phyloP scores from a whole-genome alignment of 441 rosid species.

The Pelargonium citronellum region DNA sequence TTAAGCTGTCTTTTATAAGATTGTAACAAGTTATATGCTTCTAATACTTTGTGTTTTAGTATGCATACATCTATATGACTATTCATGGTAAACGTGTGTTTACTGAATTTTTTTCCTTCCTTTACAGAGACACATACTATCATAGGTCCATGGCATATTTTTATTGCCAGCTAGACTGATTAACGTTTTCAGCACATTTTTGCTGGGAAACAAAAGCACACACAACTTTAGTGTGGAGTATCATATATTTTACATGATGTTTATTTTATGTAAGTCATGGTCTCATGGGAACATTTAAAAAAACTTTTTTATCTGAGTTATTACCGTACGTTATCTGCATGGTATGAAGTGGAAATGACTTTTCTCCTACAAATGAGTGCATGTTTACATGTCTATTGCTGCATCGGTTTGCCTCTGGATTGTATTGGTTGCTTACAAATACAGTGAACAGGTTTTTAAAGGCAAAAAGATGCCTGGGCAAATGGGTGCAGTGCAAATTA shows the following conservation, averaged over 20 bases:
- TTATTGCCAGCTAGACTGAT: background rate
- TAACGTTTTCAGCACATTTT: no score
- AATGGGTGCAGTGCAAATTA: constrained; percentile 82
- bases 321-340: background rate
- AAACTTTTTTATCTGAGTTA: no score
- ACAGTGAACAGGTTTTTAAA: constrained; percentile 61
- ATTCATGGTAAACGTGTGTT: background rate
- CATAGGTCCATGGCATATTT: background rate
- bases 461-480: constrained; percentile 95
- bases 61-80: background rate
- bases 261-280: background rate
- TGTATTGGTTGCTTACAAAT: constrained; percentile 14
- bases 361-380: background rate
- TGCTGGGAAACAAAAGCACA: background rate
- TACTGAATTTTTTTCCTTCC: background rate
- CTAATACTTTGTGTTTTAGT: background rate
- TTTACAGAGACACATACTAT: background rate
- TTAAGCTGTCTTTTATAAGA: background rate
- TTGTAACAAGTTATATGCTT: no score
- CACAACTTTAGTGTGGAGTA: background rate
- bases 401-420: background rate
- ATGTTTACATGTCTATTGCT: background rate
- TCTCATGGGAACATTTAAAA: background rate
- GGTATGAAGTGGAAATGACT: background rate
- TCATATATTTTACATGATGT: background rate